Percentiles rank a stretch among this genome's conserved stretches.
These are phyloP conservation scores for Sphagnum fallax DNA, from an alignment of 228 moss, liverwort and hornwort species.

Conservation along the genomic window DNA sequence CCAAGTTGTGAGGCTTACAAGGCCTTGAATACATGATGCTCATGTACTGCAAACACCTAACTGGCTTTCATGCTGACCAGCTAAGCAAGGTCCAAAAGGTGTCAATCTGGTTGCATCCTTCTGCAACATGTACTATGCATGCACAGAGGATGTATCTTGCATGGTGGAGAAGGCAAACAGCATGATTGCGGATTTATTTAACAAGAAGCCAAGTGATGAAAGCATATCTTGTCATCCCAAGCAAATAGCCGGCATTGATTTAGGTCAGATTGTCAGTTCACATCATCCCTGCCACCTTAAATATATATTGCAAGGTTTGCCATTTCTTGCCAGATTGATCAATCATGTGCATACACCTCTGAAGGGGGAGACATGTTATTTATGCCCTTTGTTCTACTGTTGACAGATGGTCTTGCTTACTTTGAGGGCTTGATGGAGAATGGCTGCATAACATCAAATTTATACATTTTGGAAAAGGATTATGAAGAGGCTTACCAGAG, in stretches of 20 bases:
- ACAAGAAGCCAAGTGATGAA: constrained; percentile 26
- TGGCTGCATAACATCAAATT: constrained; percentile 51
- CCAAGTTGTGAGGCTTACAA: too few species aligned
- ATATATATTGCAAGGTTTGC: too few species aligned
- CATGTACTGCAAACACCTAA: too few species aligned
- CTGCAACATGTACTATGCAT: constrained; percentile 78
- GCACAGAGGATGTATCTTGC: constrained; percentile 78
- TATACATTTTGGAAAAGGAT: constrained; percentile 65
- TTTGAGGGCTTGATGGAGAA: constrained; percentile 92
- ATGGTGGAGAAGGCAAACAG: constrained; percentile 76
- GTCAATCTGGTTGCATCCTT: constrained; percentile 83
- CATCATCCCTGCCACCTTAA: too few species aligned
- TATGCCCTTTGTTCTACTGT: too few species aligned
- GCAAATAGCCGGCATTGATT: constrained; percentile 69
- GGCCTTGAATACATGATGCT: too few species aligned
- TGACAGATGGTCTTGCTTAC: constrained; percentile 70
- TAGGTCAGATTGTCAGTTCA: constrained; percentile 32
- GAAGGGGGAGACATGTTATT: too few species aligned
- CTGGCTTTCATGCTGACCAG: constrained; percentile 9
- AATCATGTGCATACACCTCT: too few species aligned
- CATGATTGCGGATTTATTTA: constrained; percentile 68
- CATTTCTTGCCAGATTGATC: too few species aligned
- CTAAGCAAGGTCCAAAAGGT: constrained; percentile 31
- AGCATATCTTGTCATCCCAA: constrained; percentile 37
- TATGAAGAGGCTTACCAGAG: constrained; percentile 64